A percentile compares a stretch with the other conserved stretches of the same genome.
Evolutionary conservation across 805 yeast genomes (phyloP).

Genomic region (Kuraishia floccosa): DNA sequence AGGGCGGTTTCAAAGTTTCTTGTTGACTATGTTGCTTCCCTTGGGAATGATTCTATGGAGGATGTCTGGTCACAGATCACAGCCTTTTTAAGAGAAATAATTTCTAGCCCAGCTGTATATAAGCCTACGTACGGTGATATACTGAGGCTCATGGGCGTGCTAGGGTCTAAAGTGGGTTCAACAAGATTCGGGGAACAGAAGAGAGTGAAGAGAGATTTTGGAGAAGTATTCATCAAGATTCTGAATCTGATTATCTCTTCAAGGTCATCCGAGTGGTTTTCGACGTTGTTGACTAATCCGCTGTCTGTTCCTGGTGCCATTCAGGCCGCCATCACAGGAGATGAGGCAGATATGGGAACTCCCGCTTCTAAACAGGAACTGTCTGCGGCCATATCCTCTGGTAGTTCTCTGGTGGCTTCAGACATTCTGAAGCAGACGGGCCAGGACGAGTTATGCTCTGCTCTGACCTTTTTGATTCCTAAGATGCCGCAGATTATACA

Average conservation of each 20-base stretch:
- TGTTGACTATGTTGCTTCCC: constrained; percentile 45
- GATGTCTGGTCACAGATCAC: constrained; percentile 62
- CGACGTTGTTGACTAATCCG: neutral
- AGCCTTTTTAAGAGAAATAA: constrained; percentile 48
- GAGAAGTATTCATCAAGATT: constrained; percentile 22
- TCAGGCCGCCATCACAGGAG: neutral
- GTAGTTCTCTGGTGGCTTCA: neutral
- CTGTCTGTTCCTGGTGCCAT: neutral
- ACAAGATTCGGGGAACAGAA: constrained; percentile 53
- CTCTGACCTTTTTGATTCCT: constrained; percentile 27
- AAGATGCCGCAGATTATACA: constrained; percentile 28
- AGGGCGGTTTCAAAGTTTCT: constrained; percentile 39
- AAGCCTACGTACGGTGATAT: constrained; percentile 38
- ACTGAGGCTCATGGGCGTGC: constrained; percentile 36
- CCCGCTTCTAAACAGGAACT: neutral
- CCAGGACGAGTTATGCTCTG: constrained; percentile 32
- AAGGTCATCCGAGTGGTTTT: constrained; percentile 1
- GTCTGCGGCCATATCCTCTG: neutral
- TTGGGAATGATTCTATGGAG: constrained; percentile 69
- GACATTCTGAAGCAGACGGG: constrained; percentile 5
- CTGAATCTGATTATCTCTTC: constrained; percentile 7
- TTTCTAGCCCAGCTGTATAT: constrained; percentile 33
- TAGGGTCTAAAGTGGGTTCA: constrained; percentile 45
- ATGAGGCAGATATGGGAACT: neutral
- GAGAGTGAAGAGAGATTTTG: constrained; percentile 38